A percentile compares a stretch with the other conserved stretches of the same genome.
Evolutionary conservation across 768 basidiomycete species (phyloP).

Genomic region (Lactifluus hygrophoroides): DNA sequence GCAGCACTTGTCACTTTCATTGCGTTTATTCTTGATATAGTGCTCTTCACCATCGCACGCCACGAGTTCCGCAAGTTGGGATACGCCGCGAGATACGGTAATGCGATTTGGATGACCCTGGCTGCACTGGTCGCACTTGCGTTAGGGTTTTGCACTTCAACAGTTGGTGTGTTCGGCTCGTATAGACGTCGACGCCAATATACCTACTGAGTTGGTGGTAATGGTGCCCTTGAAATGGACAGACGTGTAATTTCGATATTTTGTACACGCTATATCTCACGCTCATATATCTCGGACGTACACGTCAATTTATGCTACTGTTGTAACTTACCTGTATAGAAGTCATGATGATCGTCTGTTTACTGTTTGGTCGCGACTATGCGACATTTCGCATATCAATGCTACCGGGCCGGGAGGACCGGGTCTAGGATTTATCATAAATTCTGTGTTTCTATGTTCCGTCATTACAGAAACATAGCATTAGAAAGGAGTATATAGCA

Average conservation of each 20-base stretch:
- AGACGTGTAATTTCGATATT: neutral
- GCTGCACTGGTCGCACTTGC: conserved; percentile 62
- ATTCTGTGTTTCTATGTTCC: too few relatives aligned
- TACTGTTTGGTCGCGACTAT: too few relatives aligned
- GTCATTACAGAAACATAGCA: too few relatives aligned
- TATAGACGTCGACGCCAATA: conserved; percentile 37
- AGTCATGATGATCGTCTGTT: too few relatives aligned
- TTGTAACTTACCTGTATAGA: too few relatives aligned
- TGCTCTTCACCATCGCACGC: conserved; percentile 65
- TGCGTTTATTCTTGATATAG: conserved; percentile 71
- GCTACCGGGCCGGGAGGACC: too few relatives aligned
- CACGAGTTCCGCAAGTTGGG: conserved; percentile 44
- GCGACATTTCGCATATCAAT: too few relatives aligned
- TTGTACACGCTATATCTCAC: neutral
- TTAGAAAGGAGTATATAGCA: too few relatives aligned
- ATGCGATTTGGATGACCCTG: conserved; percentile 77
- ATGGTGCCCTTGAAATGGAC: neutral
- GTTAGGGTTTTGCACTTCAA: conserved; percentile 56
- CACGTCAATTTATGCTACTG: neutral
- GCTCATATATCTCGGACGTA: neutral
- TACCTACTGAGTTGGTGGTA: conserved; percentile 20
- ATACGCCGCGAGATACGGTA: conserved; percentile 52
- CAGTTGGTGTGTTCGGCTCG: conserved; percentile 58
- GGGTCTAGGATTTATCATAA: too few relatives aligned
- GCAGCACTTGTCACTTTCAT: conserved; percentile 58